Percentiles rank a stretch among this genome's conserved stretches.
Evolutionary conservation across 495 filamentous ascomycete species (phyloP).

Genomic region (Daldinia concentrica): DNA sequence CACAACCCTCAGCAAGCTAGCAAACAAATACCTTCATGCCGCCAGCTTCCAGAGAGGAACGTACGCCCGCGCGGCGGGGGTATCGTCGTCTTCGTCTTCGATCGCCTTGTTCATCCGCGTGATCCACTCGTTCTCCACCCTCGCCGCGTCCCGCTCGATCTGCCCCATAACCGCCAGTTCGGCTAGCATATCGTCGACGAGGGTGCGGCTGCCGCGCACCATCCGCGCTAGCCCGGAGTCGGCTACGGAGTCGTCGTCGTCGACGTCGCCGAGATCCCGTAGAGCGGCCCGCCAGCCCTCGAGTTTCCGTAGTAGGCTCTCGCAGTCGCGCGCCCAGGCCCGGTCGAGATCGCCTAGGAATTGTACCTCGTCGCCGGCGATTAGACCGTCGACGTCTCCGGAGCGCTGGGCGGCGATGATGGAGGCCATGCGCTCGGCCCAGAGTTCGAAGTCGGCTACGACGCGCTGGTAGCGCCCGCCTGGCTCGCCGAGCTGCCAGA

Average conservation of each 20-base stretch:
- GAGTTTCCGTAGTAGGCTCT: conserved; percentile 50
- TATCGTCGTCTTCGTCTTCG: conserved; percentile 43
- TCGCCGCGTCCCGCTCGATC: conserved; percentile 57
- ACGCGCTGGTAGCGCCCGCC: conserved; percentile 60
- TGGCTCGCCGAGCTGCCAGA: conserved; percentile 60
- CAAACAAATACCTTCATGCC: conserved; percentile 3
- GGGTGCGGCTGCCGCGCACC: conserved; percentile 48
- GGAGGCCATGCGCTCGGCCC: conserved; percentile 55
- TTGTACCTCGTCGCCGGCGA: conserved; percentile 38
- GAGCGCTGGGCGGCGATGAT: conserved; percentile 49
- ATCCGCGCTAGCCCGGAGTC: conserved; percentile 51
- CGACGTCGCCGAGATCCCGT: conserved; percentile 44
- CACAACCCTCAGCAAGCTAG: neutral
- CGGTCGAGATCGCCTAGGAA: conserved; percentile 56
- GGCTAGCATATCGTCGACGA: conserved; percentile 58
- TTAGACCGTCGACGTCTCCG: conserved; percentile 38
- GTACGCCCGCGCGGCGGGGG: conserved; percentile 31
- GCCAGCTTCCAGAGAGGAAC: conserved; percentile 46
- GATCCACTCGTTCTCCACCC: conserved; percentile 59
- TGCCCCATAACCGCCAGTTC: conserved; percentile 59
- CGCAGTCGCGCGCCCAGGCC: conserved; percentile 57
- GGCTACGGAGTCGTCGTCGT: neutral
- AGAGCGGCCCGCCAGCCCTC: conserved; percentile 55
- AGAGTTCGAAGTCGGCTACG: conserved; percentile 60
- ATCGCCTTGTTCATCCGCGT: conserved; percentile 53